Evolutionary conservation across 331 rosid genomes (phyloP).

Genomic region (Quercus phellos): DNA sequence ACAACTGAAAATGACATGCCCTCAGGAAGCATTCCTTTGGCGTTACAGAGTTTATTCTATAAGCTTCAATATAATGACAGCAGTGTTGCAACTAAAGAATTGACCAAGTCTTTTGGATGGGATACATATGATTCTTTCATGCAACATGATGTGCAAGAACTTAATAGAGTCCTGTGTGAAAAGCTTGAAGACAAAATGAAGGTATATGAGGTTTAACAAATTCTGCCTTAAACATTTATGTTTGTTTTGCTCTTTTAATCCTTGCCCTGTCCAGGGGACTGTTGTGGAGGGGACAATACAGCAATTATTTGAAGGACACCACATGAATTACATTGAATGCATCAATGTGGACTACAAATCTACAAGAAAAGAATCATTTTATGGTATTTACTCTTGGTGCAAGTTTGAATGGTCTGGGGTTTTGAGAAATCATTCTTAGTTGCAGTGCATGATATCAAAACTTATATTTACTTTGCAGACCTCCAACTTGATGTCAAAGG

Average conservation of each 20-base stretch:
- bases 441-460: constrained; percentile 4
- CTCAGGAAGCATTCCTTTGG: constrained; percentile 89
- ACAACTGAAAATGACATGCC: constrained; percentile 95
- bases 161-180: constrained; percentile 89
- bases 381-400: constrained; percentile 30
- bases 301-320: constrained; percentile 53
- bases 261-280: constrained; percentile 37
- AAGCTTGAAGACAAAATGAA: constrained; percentile 95
- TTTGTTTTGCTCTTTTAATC: not conserved
- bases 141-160: constrained; percentile 99
- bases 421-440: not conserved
- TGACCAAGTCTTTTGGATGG: constrained; percentile 97
- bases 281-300: constrained; percentile 55
- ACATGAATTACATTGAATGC: constrained; percentile 55
- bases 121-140: constrained; percentile 85
- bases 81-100: constrained; percentile 88
- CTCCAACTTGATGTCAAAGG: constrained; percentile 93
- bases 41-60: constrained; percentile 77
- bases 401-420: not conserved
- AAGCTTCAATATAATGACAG: constrained; percentile 76
- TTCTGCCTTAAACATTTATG: not conserved
- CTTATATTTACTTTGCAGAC: constrained; percentile 34
- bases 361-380: constrained; percentile 51
- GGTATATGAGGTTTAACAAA: constrained; percentile 35
- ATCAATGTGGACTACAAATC: constrained; percentile 46